Evolutionary conservation across 2,329 filamentous ascomycete genomes (phyloP).

Genomic region (Magnaporthiopsis rhizophila): DNA sequence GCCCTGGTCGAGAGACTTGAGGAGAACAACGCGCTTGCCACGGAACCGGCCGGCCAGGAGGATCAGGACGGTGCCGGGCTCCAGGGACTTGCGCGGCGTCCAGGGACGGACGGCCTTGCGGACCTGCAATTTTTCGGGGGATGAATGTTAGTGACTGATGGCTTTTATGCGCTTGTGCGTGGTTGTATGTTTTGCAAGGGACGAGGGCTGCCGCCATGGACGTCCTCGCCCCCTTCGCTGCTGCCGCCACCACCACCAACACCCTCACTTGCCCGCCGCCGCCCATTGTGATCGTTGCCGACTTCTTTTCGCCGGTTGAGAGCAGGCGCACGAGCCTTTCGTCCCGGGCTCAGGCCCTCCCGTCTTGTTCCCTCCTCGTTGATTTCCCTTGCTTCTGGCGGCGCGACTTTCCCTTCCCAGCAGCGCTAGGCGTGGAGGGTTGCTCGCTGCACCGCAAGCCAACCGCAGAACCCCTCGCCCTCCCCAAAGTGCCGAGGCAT

Average conservation of each 20-base stretch:
- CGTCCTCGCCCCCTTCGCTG: not conserved
- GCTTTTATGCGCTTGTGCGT: not conserved
- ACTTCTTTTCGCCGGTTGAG: too few species aligned
- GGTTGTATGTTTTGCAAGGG: not conserved
- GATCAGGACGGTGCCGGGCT: slow-evolving; percentile 94
- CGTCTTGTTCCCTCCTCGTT: not conserved
- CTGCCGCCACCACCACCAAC: not conserved
- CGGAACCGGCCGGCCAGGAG: slow-evolving; percentile 99
- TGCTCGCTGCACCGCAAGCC: not conserved
- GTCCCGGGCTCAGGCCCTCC: not conserved
- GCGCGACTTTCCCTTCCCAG: not conserved
- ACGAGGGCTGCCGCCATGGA: not conserved
- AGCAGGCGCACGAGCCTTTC: not conserved
- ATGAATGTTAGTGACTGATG: slow-evolving; percentile 17
- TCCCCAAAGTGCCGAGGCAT: not conserved
- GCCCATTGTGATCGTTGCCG: too few species aligned
- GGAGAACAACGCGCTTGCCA: slow-evolving; percentile 98
- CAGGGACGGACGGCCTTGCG: slow-evolving; percentile 90
- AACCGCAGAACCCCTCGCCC: not conserved
- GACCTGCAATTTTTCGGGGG: slow-evolving; percentile 48
- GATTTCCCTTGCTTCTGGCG: not conserved
- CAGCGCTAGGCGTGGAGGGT: not conserved
- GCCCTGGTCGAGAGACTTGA: slow-evolving; percentile 95
- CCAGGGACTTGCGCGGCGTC: slow-evolving; percentile 79
- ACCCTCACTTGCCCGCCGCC: not conserved